Percentiles rank a stretch among this genome's conserved stretches.
These are phyloP conservation scores for Fusarium clavum DNA, from an alignment of 2,329 filamentous ascomycete species.

Conservation along the genomic window DNA sequence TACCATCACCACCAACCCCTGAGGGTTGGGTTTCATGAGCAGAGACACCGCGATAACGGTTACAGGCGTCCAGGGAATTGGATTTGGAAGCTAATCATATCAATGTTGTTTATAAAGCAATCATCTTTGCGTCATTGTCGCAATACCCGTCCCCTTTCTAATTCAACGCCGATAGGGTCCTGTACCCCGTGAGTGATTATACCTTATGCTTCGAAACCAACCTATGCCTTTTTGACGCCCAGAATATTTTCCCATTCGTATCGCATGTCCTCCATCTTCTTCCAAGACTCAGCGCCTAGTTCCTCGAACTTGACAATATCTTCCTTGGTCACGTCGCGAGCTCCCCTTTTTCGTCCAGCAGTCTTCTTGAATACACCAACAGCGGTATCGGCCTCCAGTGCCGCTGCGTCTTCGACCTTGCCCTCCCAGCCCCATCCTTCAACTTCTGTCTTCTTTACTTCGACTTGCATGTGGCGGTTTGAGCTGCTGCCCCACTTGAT, in stretches of 20 bases:
- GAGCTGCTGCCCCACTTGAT: constrained; percentile 88
- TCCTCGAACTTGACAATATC: constrained; percentile 71
- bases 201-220: not conserved
- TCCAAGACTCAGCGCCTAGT: constrained; percentile 72
- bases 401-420: constrained; percentile 59
- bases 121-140: constrained; percentile 32
- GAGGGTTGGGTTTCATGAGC: not conserved
- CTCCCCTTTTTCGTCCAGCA: constrained; percentile 69
- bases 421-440: constrained; percentile 86
- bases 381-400: constrained; percentile 56
- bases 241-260: constrained; percentile 68
- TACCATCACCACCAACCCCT: constrained; percentile 35
- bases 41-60: not conserved
- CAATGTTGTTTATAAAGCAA: constrained; percentile 15
- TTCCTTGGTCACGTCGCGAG: constrained; percentile 70
- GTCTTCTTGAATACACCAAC: constrained; percentile 62
- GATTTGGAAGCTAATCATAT: constrained; percentile 7
- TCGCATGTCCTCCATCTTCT: constrained; percentile 77
- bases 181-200: not conserved
- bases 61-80: not conserved
- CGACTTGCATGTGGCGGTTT: constrained; percentile 66
- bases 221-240: constrained; percentile 30
- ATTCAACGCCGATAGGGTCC: constrained; percentile 5
- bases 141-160: constrained; percentile 39
- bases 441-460: constrained; percentile 82